phyloP scores from a whole-genome alignment of 257 asterid species.

The Catharanthus roseus region DNA sequence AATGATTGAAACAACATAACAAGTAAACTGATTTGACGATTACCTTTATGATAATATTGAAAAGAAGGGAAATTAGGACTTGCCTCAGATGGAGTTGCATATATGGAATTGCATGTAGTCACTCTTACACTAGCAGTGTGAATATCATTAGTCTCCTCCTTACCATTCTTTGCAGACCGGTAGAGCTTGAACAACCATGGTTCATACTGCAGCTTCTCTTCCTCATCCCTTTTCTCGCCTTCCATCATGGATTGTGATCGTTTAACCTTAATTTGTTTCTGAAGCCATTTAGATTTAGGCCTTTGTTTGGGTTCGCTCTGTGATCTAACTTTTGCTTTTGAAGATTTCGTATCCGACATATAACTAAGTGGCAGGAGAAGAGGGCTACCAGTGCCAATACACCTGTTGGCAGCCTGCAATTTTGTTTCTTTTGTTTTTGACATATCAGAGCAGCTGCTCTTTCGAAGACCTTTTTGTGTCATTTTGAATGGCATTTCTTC shows the following conservation, averaged over 20 bases:
- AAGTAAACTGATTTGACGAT: no score
- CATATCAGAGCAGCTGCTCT: conserved; percentile 16
- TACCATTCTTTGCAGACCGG: conserved; percentile 27
- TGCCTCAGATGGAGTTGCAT: conserved; percentile 13
- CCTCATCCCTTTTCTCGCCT: conserved; percentile 24
- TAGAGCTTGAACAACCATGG: conserved; percentile 44
- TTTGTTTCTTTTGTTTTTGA: conserved; percentile 25
- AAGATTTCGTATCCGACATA: conserved; percentile 62
- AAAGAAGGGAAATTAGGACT: no score
- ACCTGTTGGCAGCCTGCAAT: conserved; percentile 13
- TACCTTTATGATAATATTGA: neutral
- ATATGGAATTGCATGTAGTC: neutral
- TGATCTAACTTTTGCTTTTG: conserved; percentile 68
- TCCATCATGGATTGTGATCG: conserved; percentile 45
- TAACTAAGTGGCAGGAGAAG: conserved; percentile 38
- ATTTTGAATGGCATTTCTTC: conserved; percentile 32
- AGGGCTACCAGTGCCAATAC: conserved; percentile 21
- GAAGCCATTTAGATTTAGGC: conserved; percentile 38
- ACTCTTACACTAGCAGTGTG: neutral
- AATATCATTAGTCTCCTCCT: conserved; percentile 14
- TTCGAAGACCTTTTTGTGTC: conserved; percentile 26
- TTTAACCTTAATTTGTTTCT: conserved; percentile 34
- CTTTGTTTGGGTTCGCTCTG: conserved; percentile 73
- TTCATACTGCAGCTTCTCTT: conserved; percentile 34
- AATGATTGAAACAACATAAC: no score